Evolutionary conservation across 768 basidiomycete genomes (phyloP), one percentile per base, ranked within the genome.

Genomic region (Hemileccinum impolitum): DNA sequence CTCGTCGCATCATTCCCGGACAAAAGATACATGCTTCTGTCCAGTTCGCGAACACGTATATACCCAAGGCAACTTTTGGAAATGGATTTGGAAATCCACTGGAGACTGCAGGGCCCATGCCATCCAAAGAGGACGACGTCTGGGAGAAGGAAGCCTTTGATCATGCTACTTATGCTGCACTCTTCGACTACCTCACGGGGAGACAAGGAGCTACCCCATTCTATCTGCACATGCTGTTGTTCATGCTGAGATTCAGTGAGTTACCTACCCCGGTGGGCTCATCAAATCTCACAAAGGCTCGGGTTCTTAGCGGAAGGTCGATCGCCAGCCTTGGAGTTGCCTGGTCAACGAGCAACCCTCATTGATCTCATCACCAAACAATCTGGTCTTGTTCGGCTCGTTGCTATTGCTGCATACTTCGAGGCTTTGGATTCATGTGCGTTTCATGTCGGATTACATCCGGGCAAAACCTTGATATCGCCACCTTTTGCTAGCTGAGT

Each of bases 21-120:
- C 56, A 57, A 32, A 57, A 54, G 40, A 51, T 59, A 28, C 57
- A 59, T 18, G 57, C 55, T n/a, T 59, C 57, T 3, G 50, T 59
- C 21, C 48, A 56, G 32, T 58, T 53, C 21, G 57, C 54, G 12
- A 58, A 58, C 31, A 51, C 48, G 0, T 58, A 58, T 31, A 36
- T 56, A 34, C 57, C 54, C 14, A 56, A 40, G 19, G 57, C 54
- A 17, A 53, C 55, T 10, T 48, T 55, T 34, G 57, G 57, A 19
- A 47, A 50, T 5, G 57, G 54, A 2, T 56, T 58, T 25, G 57
- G 52, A 13, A 48, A 53, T 30, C 50, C 51, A 5, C 19, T 50
- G 34, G 48, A 50, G 23, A 42, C 43, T 19, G 39, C 35, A 7
- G 50, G 43, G 14, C 46, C 54, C 18, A 54, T 47, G 43, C 45